Percentiles rank a stretch among this genome's conserved stretches.
Conservation (phyloP, 2,329 filamentous ascomycete genomes). For the Trichoderma koningiopsis region DNA sequence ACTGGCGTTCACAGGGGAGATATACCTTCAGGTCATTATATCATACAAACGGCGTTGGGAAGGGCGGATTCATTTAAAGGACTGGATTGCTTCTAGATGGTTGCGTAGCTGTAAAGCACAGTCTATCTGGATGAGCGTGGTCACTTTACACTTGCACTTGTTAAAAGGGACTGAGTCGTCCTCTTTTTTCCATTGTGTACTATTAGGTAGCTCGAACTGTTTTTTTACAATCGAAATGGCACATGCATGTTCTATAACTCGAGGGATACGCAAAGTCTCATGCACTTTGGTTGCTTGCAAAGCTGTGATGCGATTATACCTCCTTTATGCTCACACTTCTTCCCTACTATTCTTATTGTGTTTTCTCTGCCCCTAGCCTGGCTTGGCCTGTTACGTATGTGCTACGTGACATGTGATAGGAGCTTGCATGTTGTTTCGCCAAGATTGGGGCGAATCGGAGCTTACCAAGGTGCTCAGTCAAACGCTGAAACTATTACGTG, state of each 20-base stretch:
- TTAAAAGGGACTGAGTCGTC: background rate
- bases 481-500: background rate
- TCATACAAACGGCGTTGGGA: constrained; percentile 35
- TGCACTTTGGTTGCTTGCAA: background rate
- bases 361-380: background rate
- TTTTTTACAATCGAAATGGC: background rate
- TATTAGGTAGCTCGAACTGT: background rate
- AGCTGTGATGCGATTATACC: background rate
- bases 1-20: constrained; percentile 32
- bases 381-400: background rate
- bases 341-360: too few relatives aligned
- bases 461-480: background rate
- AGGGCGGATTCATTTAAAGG: constrained; percentile 1
- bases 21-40: constrained; percentile 17
- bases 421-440: background rate
- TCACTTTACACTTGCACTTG: background rate
- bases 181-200: background rate
- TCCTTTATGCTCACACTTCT: background rate
- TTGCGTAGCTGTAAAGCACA: constrained; percentile 3
- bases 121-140: constrained; percentile 1
- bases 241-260: background rate
- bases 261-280: background rate
- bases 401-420: background rate
- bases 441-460: background rate
- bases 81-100: constrained; percentile 16